Evolutionary conservation across 306 rosid species (phyloP).

Genomic region (Medicago arabica): DNA sequence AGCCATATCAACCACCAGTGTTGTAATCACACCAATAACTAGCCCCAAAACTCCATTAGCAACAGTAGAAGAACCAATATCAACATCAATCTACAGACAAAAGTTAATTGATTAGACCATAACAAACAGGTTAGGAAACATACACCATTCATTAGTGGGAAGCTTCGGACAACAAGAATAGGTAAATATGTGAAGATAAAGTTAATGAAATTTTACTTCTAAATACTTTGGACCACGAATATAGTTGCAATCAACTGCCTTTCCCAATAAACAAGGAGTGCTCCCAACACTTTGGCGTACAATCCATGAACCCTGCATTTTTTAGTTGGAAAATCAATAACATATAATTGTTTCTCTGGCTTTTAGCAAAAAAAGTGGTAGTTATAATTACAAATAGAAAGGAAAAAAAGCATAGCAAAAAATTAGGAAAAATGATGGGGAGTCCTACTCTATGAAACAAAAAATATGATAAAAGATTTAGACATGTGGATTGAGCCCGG

Average conservation of each 20-base stretch:
- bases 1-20: constrained; percentile 99
- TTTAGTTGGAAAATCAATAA: constrained; percentile 41
- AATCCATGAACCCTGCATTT: constrained; percentile 97
- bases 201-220: constrained; percentile 63
- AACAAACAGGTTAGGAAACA: constrained; percentile 37
- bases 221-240: constrained; percentile 89
- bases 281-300: constrained; percentile 99
- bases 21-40: constrained; percentile 91
- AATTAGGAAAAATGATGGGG: not conserved
- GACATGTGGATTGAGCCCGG: not conserved
- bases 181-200: constrained; percentile 26
- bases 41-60: constrained; percentile 99
- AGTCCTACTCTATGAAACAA: constrained; percentile 8
- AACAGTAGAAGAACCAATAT: constrained; percentile 98
- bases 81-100: constrained; percentile 88
- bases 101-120: constrained; percentile 33
- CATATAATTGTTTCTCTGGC: constrained; percentile 12
- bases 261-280: constrained; percentile 95
- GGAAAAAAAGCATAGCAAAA: constrained; percentile 1
- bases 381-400: constrained; percentile 23
- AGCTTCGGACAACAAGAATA: constrained; percentile 3
- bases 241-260: constrained; percentile 98
- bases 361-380: constrained; percentile 2
- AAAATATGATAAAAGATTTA: constrained; percentile 6
- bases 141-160: constrained; percentile 33